Base-by-base conservation (phyloP, 768 basidiomycete genomes). In the Holtermannia corniformis region DNA sequence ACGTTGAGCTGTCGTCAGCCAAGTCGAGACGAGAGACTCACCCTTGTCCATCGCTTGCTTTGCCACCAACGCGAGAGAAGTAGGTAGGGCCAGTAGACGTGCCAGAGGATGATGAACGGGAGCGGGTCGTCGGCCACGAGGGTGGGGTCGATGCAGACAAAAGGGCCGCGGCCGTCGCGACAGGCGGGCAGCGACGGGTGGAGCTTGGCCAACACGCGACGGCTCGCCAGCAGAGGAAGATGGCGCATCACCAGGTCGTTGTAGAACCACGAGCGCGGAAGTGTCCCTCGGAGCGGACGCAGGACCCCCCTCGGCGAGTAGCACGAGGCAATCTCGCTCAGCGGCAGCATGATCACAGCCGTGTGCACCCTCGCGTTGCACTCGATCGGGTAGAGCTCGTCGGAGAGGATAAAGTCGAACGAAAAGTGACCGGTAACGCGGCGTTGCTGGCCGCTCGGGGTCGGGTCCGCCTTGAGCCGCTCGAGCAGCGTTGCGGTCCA, bases 311-410 rank as follows among this genome's bases (percentile, higher is more conserved):
- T 5, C 13, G 47, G 37, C 25, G 44, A 16, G 56, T 65, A 67
- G 44, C 65, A 58, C 37, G 13, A 20, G 7, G 67, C 63, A 23
- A 67, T 57, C 14, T 53, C 24, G 19, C 50, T 42, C 21, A 64
- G 37, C 5, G 65, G 64, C 24, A 68, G 62, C 27, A 73, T 54
- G 49, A 66, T 64, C 41, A 69, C 58, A 22, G 72, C 70, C 13
- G 72, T 73, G 48, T 73, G 72, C 0, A 69, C 64, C 19, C 72
- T 49, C 16, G 72, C 70, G 50, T 73, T 72, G 50, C 72, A 73
- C 54, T 72, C 72, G 41, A 73, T 57, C n/a, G 70, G 67, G 44
- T 69, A 73, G 40, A 73, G 57, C 19, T 63, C 54, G 23, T 59
- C 60, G 4, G 65, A 64, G 22, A 66, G 41, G 54, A 73, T 73